Base-by-base conservation (phyloP, 257 asterid species). In the Echites panduratus region DNA sequence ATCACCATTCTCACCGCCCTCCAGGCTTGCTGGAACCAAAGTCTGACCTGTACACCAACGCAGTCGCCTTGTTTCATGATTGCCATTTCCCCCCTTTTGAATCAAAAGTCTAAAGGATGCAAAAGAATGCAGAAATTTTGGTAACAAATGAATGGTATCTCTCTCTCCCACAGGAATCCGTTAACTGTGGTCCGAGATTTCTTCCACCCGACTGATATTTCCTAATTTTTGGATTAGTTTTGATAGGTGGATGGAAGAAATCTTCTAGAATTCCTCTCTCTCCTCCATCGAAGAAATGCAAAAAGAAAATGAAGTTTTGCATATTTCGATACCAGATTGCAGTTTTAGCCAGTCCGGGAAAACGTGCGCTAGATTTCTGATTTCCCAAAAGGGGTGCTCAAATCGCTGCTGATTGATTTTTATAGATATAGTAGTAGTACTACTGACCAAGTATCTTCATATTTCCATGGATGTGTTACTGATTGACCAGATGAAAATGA, bases 261-360 rank as follows among this genome's bases (percentile, higher is more conserved):
- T 58, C 40, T 12, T 22, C 19, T 26, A 26, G 40, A 58, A 24
- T 24, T 7, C 67, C 67, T 29, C n/a, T 20, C 0, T 0, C 41
- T 49, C 41, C 35, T 59, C 40, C n/a, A 50, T 32, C 38, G 26
- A 52, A 52, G 58, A 29, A 61, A 61, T 59, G 41, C 56, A 6
- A 52, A 52, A 17, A 52, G 44, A 5, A 29, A 49, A 26, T 59
- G 65, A 5, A 47, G 12, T 9, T 58, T 24, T n/a, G 17, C 19
- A 20, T n/a, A 22, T 54, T 16, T 13, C 72, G 43, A 68, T 68
- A 27, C 29, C 29, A 3, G 57, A 14, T 16, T 8, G 19, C 61
- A 27, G 24, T 22, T 26, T 41, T 63, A 3, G 49, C 56, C 58
- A 10, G 77, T 63, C 65, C 43, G 20, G 77, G 76, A 48, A 73